Evolutionary conservation across 768 basidiomycete species (phyloP).

Genomic region (Amanita rimosa): DNA sequence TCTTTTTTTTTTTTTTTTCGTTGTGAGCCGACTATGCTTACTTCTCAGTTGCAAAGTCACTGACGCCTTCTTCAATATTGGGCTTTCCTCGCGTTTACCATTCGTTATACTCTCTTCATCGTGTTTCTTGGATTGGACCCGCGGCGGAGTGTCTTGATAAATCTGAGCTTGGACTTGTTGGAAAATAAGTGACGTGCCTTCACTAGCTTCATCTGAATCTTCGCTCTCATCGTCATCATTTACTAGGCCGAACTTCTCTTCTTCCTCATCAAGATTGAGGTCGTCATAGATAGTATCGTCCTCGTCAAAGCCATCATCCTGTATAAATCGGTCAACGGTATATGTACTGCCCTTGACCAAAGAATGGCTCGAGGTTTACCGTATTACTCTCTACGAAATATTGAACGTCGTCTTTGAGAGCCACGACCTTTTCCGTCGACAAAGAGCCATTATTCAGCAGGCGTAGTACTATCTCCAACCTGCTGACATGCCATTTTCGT

Average conservation of each 20-base stretch:
- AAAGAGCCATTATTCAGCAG: constrained; percentile 91
- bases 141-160: constrained; percentile 45
- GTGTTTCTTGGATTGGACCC: constrained; percentile 61
- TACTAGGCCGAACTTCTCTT: constrained; percentile 80
- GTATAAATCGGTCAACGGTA: constrained; percentile 13
- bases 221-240: constrained; percentile 73
- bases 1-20: constrained; percentile 2
- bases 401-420: constrained; percentile 85
- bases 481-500: constrained; percentile 88
- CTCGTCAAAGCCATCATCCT: constrained; percentile 98
- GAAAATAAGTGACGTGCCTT: constrained; percentile 34
- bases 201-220: constrained; percentile 63
- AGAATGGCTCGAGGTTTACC: constrained; percentile 38
- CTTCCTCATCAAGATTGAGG: constrained; percentile 92
- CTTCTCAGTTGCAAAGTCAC: constrained; percentile 58
- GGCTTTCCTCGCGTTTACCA: constrained; percentile 70
- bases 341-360: constrained; percentile 7
- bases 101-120: constrained; percentile 71
- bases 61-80: constrained; percentile 67
- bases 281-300: constrained; percentile 98
- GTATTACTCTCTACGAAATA: constrained; percentile 96
- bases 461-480: constrained; percentile 88
- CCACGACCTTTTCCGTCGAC: constrained; percentile 65
- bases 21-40: constrained; percentile 25
- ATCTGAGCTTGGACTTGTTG: not conserved